A percentile compares a stretch with the other conserved stretches of the same genome.
Conservation (phyloP, 257 asterid genomes). For the Echium plantagineum region DNA sequence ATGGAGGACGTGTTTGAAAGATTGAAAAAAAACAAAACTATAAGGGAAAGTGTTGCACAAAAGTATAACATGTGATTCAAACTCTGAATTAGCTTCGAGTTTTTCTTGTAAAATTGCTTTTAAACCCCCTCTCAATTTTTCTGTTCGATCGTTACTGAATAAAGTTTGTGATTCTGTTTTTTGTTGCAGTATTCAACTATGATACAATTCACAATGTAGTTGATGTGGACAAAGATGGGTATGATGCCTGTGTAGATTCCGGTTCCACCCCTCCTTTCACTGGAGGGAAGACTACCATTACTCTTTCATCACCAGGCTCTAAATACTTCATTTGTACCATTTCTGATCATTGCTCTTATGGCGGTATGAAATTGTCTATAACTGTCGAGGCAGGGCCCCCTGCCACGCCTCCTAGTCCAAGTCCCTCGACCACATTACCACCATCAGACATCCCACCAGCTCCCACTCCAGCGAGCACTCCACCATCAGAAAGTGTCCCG, state of each 20-base stretch:
- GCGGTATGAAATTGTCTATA: constrained; percentile 46
- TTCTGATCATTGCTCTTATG: constrained; percentile 32
- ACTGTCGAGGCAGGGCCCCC: constrained; percentile 23
- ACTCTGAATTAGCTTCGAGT: background rate
- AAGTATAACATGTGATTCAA: too few relatives aligned
- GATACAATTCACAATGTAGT: constrained; percentile 33
- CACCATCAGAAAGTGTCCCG: constrained; percentile 7
- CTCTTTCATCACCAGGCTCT: constrained; percentile 26
- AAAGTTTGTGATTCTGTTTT: background rate
- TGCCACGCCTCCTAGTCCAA: background rate
- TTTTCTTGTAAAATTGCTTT: background rate
- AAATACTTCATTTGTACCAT: constrained; percentile 47
- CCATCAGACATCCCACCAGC: background rate
- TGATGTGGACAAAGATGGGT: constrained; percentile 31
- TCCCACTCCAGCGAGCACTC: background rate
- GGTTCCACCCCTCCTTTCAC: constrained; percentile 19
- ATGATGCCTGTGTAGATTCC: constrained; percentile 23
- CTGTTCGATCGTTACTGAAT: too few relatives aligned
- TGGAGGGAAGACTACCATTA: constrained; percentile 30
- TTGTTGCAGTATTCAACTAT: constrained; percentile 41
- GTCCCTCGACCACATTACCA: background rate
- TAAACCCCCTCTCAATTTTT: too few relatives aligned
- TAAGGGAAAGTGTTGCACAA: too few relatives aligned
- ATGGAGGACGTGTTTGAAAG: too few relatives aligned
- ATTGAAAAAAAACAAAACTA: too few relatives aligned